phyloP scores from a whole-genome alignment of 1,284 basidiomycete genomes.

The Moesziomyces sp. region DNA sequence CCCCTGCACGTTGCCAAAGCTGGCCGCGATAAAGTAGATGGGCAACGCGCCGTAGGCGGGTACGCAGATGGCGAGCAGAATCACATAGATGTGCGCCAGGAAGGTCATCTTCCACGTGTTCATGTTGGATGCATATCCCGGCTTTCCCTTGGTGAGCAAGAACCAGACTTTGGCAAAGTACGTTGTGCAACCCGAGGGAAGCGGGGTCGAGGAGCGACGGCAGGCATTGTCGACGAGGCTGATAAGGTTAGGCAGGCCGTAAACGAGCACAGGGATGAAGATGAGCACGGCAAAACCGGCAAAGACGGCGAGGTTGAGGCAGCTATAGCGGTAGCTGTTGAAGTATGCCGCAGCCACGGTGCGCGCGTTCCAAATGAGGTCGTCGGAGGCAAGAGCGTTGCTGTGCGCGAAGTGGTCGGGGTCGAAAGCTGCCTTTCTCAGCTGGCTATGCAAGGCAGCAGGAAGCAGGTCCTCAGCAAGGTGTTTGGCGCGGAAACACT shows the following conservation, averaged over 20 bases:
- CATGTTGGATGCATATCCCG: slow-evolving; percentile 1
- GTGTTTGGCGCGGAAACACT: slow-evolving; percentile 9
- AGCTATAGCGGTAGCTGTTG: slow-evolving; percentile 6
- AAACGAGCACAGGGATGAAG: neutral
- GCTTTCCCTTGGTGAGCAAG: slow-evolving; percentile 8
- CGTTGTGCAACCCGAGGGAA: slow-evolving; percentile 3
- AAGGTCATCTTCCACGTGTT: slow-evolving; percentile 31
- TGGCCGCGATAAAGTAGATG: slow-evolving; percentile 6
- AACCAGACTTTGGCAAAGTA: slow-evolving; percentile 9
- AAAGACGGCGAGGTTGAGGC: slow-evolving; percentile 10
- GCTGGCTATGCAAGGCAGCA: neutral
- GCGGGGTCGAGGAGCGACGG: slow-evolving; percentile 1
- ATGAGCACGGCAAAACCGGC: slow-evolving; percentile 2
- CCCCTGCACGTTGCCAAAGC: neutral
- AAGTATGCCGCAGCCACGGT: slow-evolving; percentile 7
- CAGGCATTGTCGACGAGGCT: slow-evolving; percentile 13
- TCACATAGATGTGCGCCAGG: slow-evolving; percentile 8
- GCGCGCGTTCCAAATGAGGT: slow-evolving; percentile 17
- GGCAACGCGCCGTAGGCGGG: slow-evolving; percentile 13
- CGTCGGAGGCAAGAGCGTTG: slow-evolving; percentile 10
- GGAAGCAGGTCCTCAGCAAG: slow-evolving; percentile 4
- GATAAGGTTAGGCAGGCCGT: slow-evolving; percentile 17
- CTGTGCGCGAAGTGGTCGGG: neutral
- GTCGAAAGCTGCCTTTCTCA: neutral
- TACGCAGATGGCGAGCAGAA: slow-evolving; percentile 3